Evolutionary conservation across 257 asterid species (phyloP).

Genomic region (Jacaranda copaia): DNA sequence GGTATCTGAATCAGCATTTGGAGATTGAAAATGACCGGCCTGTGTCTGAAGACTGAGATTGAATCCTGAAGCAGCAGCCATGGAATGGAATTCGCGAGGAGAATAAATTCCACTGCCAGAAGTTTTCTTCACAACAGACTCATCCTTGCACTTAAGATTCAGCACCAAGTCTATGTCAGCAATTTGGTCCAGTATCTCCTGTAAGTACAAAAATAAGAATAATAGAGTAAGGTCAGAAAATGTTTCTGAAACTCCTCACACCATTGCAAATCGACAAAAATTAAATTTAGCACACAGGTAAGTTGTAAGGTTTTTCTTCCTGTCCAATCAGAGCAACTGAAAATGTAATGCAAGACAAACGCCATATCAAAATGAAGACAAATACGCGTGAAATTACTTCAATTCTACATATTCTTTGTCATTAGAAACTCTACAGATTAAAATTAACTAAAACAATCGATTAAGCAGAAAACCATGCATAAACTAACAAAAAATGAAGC

Average conservation of each 20-base stretch:
- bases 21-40: constrained; percentile 43
- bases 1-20: constrained; percentile 44
- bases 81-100: constrained; percentile 51
- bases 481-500: not conserved
- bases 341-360: not conserved
- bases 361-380: not conserved
- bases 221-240: not conserved
- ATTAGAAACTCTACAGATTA: not conserved
- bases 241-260: not conserved
- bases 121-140: constrained; percentile 46
- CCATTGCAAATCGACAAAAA: not conserved
- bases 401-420: constrained; percentile 8
- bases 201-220: constrained; percentile 33
- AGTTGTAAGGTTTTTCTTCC: not conserved
- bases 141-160: constrained; percentile 73
- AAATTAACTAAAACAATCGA: not conserved
- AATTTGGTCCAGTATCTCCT: constrained; percentile 86
- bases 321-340: not conserved
- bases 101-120: constrained; percentile 48
- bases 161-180: constrained; percentile 85
- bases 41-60: constrained; percentile 48
- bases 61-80: constrained; percentile 52
- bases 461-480: not conserved
- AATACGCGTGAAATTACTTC: not conserved
- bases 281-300: not conserved